These are phyloP conservation scores for Cladorrhinum samala DNA, from an alignment of 495 filamentous ascomycete species.

Conservation along the genomic window DNA sequence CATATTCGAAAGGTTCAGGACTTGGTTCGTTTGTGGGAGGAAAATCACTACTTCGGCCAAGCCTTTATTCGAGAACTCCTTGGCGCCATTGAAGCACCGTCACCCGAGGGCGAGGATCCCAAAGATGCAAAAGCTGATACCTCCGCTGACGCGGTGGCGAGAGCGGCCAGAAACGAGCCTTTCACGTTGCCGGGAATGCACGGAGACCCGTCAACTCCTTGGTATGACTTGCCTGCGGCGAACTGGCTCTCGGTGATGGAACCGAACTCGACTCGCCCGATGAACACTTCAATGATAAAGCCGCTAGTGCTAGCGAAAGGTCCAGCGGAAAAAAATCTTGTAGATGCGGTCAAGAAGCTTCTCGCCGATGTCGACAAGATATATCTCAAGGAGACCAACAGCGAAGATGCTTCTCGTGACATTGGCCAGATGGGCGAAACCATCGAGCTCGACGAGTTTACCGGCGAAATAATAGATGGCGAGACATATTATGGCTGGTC, in stretches of 20 bases:
- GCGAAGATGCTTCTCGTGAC: conserved; percentile 39
- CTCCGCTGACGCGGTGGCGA: conserved; percentile 10
- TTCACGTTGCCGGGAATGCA: conserved; percentile 70
- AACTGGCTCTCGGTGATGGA: conserved; percentile 74
- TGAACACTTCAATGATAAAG: conserved; percentile 65
- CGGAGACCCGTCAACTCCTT: conserved; percentile 68
- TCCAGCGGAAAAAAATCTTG: conserved; percentile 61
- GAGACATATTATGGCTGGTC: conserved; percentile 89
- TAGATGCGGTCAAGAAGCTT: conserved; percentile 60
- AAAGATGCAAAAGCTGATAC: conserved; percentile 2
- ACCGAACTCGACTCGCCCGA: conserved; percentile 65
- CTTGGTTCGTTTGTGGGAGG: conserved; percentile 68
- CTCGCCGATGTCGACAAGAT: conserved; percentile 63
- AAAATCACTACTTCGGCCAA: conserved; percentile 59
- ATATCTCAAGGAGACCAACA: conserved; percentile 37
- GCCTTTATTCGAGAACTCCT: conserved; percentile 56
- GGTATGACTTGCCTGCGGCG: conserved; percentile 79
- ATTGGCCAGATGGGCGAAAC: conserved; percentile 70
- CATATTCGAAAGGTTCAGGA: conserved; percentile 59
- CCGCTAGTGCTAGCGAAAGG: conserved; percentile 69
- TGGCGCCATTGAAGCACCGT: conserved; percentile 44
- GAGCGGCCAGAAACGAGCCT: conserved; percentile 49
- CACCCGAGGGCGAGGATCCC: conserved; percentile 18
- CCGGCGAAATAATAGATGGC: conserved; percentile 52
- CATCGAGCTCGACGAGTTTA: conserved; percentile 53